Evolutionary conservation across 768 basidiomycete genomes (phyloP), one percentile per base, ranked within the genome.

Genomic region (Cubamyces lactineus): DNA sequence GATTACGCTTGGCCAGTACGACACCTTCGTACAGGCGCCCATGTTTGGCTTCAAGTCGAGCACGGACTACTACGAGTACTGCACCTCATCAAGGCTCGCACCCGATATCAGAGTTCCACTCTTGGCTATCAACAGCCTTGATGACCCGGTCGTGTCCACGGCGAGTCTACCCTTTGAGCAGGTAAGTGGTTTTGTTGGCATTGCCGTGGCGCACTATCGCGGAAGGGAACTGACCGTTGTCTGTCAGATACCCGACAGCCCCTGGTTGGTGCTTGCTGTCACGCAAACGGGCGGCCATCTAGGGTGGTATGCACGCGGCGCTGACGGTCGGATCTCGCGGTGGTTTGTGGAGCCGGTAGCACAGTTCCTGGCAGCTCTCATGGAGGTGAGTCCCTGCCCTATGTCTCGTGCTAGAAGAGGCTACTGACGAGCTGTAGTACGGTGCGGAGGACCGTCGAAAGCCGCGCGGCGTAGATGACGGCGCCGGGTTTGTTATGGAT

Each of bases 281-380:
- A 70, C 69, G 9, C 21, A 41, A 3, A 50, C 53, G 23, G 69
- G 69, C 26, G 69, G 69, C 5, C 69, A 70, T 46, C 65, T 70
- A 30, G 69, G 69, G 5, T 70, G 69, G 69, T 70, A 64, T 49
- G 69, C 68, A 42, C 54, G 47, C 48, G 49, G 30, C 16, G 41
- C 41, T 41, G 58, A 53, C 51, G 62, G 65, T 21, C 40, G 50
- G 28, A 51, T 62, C 12, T 23, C 59, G 11, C 66, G 69, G 5
- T 70, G 69, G 69, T 69, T 67, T 47, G 62, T 63, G 42, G 58
- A 62, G 47, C 69, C 69, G n/a, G 62, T 66, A 26, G 39, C 23
- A 43, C 56, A 70, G 47, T 69, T 62, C 42, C 49, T 70, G n/a
- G 53, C 48, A 9, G 69, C 69, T 8, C 54, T 70, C 39, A 19